Conservation (phyloP, 371 early-diverging fungal species). For the Umbelopsis sp. region DNA sequence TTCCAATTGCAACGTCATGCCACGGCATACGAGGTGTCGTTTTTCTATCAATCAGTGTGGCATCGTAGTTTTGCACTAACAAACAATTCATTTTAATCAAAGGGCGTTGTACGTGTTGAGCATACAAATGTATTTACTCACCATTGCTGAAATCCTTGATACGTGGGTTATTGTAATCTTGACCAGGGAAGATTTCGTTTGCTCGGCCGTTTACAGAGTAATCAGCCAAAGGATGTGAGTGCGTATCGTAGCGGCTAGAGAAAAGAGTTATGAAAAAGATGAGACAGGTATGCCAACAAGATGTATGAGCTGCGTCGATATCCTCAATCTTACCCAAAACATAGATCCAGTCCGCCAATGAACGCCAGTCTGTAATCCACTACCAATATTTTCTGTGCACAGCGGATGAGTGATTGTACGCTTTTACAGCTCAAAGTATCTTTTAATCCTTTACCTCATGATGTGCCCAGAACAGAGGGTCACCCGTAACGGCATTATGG, state of each 20-base stretch:
- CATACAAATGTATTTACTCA: constrained; percentile 18
- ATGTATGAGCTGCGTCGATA: neutral
- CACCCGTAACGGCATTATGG: constrained; percentile 55
- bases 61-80: constrained; percentile 41
- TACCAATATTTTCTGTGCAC: constrained; percentile 77
- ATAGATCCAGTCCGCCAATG: constrained; percentile 92
- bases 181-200: constrained; percentile 77
- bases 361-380: constrained; percentile 86
- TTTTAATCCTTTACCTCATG: constrained; percentile 47
- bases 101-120: neutral
- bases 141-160: constrained; percentile 85
- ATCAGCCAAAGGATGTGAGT: constrained; percentile 57
- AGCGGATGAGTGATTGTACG: neutral
- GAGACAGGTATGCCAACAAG: neutral
- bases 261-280: neutral
- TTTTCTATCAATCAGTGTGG: constrained; percentile 38
- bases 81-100: neutral
- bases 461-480: constrained; percentile 80
- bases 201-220: constrained; percentile 38
- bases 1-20: constrained; percentile 86
- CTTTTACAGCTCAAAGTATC: neutral
- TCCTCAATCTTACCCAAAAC: constrained; percentile 64
- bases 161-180: constrained; percentile 92
- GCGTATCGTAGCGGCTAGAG: constrained; percentile 80
- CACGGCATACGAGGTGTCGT: constrained; percentile 87